Conservation (phyloP, 805 yeast genomes). For the Wickerhamiella bombiphila region DNA sequence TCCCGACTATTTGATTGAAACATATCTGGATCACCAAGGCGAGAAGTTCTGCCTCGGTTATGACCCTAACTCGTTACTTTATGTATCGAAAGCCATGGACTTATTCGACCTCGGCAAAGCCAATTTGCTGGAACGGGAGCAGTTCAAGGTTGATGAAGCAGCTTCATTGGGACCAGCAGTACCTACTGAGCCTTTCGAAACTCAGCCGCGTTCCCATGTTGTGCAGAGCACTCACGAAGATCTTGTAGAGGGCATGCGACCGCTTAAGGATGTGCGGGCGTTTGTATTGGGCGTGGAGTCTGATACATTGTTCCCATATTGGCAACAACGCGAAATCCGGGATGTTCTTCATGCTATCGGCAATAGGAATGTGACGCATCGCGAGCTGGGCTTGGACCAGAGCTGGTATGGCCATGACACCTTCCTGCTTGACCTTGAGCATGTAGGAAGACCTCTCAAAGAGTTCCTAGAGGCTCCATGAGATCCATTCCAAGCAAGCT, state of each 20-base stretch:
- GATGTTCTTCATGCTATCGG: slow-evolving; percentile 31
- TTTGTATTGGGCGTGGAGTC: slow-evolving; percentile 86
- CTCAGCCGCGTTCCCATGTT: slow-evolving; percentile 30
- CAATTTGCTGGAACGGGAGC: slow-evolving; percentile 7
- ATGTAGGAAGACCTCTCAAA: slow-evolving; percentile 66
- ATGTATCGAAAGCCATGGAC: slow-evolving; percentile 90
- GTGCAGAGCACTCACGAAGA: slow-evolving; percentile 32
- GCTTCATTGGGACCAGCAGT: slow-evolving; percentile 21
- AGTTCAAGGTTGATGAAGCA: slow-evolving; percentile 1
- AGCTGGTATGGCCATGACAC: slow-evolving; percentile 89
- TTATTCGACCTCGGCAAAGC: slow-evolving; percentile 58
- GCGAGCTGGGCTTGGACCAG: slow-evolving; percentile 61
- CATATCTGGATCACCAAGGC: slow-evolving; percentile 88
- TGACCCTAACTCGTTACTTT: slow-evolving; percentile 78
- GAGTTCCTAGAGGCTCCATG: slow-evolving; percentile 33
- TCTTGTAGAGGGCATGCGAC: slow-evolving; percentile 47
- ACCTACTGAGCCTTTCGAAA: slow-evolving; percentile 39
- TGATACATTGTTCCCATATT: slow-evolving; percentile 79
- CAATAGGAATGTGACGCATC: slow-evolving; percentile 36
- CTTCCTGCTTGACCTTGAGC: slow-evolving; percentile 60
- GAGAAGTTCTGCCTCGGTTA: slow-evolving; percentile 84
- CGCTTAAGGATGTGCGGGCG: slow-evolving; percentile 48
- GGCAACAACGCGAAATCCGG: slow-evolving; percentile 83
- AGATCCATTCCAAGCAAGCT: neutral
- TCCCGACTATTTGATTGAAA: slow-evolving; percentile 85